A percentile compares a stretch with the other conserved stretches of the same genome.
These are phyloP conservation scores for Acrodontium crateriforme DNA, from an alignment of 2,329 filamentous ascomycete species.

Conservation along the genomic window DNA sequence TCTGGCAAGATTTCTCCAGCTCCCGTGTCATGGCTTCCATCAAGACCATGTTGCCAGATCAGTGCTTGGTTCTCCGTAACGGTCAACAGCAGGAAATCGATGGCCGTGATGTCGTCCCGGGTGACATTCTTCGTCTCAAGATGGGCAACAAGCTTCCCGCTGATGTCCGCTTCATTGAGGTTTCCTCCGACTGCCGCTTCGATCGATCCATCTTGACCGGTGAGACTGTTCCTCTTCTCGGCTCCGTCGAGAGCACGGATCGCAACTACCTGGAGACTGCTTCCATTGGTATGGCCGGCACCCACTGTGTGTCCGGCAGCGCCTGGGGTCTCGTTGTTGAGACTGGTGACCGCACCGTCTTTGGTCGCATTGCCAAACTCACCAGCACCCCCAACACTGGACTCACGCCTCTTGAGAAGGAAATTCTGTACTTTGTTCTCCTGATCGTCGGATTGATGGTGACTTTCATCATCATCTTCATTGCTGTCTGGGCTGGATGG, in stretches of 20 bases:
- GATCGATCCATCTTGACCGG: conserved; percentile 61
- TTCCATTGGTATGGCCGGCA: conserved; percentile 66
- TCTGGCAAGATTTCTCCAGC: conserved; percentile 59
- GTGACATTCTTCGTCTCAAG: conserved; percentile 55
- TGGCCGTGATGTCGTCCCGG: conserved; percentile 49
- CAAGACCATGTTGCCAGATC: conserved; percentile 64
- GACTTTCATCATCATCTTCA: conserved; percentile 48
- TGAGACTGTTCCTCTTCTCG: conserved; percentile 47
- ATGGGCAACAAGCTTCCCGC: conserved; percentile 62
- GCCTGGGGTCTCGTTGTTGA: conserved; percentile 55
- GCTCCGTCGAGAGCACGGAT: conserved; percentile 52
- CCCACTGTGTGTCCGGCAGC: conserved; percentile 58
- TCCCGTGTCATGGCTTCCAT: conserved; percentile 67
- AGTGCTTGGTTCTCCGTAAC: conserved; percentile 51
- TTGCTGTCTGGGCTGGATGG: conserved; percentile 47
- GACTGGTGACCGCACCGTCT: conserved; percentile 60
- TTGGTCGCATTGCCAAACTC: conserved; percentile 57
- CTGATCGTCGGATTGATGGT: conserved; percentile 57
- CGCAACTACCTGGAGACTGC: conserved; percentile 64
- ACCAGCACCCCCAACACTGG: conserved; percentile 55
- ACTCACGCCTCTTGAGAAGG: conserved; percentile 56
- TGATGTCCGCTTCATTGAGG: conserved; percentile 56
- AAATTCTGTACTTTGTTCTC: conserved; percentile 58
- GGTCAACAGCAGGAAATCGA: conserved; percentile 28
- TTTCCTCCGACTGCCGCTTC: conserved; percentile 56